Evolutionary conservation across 345 rosid species (phyloP), one percentile per base, ranked within the genome.

Genomic region (Alliaria petiolata): DNA sequence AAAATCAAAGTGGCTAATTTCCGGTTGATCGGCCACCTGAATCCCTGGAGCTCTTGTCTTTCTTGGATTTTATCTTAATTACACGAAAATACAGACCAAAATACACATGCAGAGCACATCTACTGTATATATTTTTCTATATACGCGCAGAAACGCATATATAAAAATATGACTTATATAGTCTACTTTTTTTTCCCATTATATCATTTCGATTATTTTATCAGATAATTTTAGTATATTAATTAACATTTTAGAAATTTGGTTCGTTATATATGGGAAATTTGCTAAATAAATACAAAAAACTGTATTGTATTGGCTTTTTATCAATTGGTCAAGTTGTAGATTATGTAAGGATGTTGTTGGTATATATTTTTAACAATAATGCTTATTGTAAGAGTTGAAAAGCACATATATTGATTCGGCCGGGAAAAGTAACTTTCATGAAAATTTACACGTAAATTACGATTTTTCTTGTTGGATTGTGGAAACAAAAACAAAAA

Each of bases 1-100:
- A 62, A 62, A n/a, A n/a, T 55, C 65, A 62, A 69, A 76, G 60
- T 69, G 65, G 75, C 79, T 69, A 50, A 62, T 76, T 69, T 62
- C 16, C 60, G 14, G 69, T 75, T 67, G 69, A 63, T 69, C 61
- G 60, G 52, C 74, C 50, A 62, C 79, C 79, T 76, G 65, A 76
- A 76, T 69, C 66, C 39, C 39, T 54, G 79, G 79, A 56, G 45
- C 61, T 69, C 74, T 69, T 69, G 71, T 69, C 71, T 62, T 38
- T 69, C 38, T 46, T 25, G 26, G 26, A 25, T 25, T 25, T 25
- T 26, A 26, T 26, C 28, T 62, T 68, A 36, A n/a, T n/a, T n/a
- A n/a, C n/a, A n/a, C n/a, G n/a, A n/a, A 62, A 43, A 36, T 17
- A n/a, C 68, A 67, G 5, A 67, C 70, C 69, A 69, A 61, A 54